Base-by-base conservation (phyloP, 306 rosid genomes). In the Argentina anserina region DNA sequence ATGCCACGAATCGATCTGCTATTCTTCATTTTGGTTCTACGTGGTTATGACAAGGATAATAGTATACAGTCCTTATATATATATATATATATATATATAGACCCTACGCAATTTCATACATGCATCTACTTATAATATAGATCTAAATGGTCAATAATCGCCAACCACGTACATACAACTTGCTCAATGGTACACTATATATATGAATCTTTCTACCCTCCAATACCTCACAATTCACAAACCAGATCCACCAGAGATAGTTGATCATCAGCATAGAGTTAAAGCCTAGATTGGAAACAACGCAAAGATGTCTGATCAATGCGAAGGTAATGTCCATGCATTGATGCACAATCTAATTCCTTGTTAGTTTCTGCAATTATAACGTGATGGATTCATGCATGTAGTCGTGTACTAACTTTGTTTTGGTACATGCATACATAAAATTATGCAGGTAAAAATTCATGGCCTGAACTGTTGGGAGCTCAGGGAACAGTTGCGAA, bases 391-490 rank as follows among this genome's bases (percentile, higher is more conserved):
- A 1, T 9, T 52, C 14, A 21, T 52, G 26, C 14, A 28, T 8
- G 55, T 2, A 52, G n/a, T n/a, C n/a, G n/a, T 4, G 34, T 33
- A 33, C 15, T 53, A 23, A 53, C n/a, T 18, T 20, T 49, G 2
- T 49, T 0, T 20, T 3, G 20, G 55, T 49, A 7, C 25, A 6
- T 2, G 2, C 23, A 53, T 33, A 33, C 23, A 21, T 49, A 2
- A 46, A n/a, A 49, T 49, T 15, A 26, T 29, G 23, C 65, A 60
- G 40, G 90, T 28, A 89, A 89, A 73, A 69, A 49, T 26, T 74
- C 92, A 18, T 87, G 96, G 92, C 80, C 83, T 0, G 90, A 87
- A 76, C 76, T 87, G 69, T 72, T 89, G 5, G 90, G 92, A 14
- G 67, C 45, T 28, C 15, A 78, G 6, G 89, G 85, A 65, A 60